Evolutionary conservation across 2,329 filamentous ascomycete species (phyloP).

Genomic region (Claviceps lovelessii): DNA sequence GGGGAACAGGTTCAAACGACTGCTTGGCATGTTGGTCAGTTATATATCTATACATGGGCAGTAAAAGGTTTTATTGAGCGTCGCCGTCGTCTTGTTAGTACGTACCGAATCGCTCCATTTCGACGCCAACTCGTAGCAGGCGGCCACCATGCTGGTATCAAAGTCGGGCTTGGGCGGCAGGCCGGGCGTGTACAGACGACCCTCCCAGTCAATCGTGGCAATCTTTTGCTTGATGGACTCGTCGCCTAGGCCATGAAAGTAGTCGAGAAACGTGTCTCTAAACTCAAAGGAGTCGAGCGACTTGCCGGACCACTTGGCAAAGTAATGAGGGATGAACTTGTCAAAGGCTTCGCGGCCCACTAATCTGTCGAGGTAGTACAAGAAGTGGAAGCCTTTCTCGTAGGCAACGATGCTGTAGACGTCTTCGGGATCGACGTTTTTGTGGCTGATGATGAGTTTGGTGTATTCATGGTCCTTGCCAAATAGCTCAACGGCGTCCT

Average conservation of each 20-base stretch:
- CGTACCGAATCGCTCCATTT: constrained; percentile 58
- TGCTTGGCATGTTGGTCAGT: constrained; percentile 9
- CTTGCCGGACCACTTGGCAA: constrained; percentile 68
- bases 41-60: too few relatives aligned
- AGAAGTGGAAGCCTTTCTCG: constrained; percentile 90
- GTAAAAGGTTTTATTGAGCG: too few relatives aligned
- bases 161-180: constrained; percentile 83
- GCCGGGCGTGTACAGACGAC: constrained; percentile 76
- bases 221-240: constrained; percentile 49
- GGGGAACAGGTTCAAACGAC: constrained; percentile 47
- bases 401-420: constrained; percentile 88
- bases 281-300: constrained; percentile 92
- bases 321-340: constrained; percentile 92
- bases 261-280: constrained; percentile 72
- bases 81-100: constrained; percentile 1
- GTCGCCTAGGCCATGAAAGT: constrained; percentile 58
- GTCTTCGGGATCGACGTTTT: constrained; percentile 87
- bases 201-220: constrained; percentile 72
- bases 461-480: constrained; percentile 85
- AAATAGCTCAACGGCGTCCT: constrained; percentile 65
- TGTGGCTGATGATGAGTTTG: constrained; percentile 73
- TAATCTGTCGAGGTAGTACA: constrained; percentile 79
- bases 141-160: constrained; percentile 73
- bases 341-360: constrained; percentile 81
- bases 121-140: constrained; percentile 66